Evolutionary conservation across 2,329 filamentous ascomycete genomes (phyloP).

Genomic region (Nothophaeocryptopus gaeumannii): DNA sequence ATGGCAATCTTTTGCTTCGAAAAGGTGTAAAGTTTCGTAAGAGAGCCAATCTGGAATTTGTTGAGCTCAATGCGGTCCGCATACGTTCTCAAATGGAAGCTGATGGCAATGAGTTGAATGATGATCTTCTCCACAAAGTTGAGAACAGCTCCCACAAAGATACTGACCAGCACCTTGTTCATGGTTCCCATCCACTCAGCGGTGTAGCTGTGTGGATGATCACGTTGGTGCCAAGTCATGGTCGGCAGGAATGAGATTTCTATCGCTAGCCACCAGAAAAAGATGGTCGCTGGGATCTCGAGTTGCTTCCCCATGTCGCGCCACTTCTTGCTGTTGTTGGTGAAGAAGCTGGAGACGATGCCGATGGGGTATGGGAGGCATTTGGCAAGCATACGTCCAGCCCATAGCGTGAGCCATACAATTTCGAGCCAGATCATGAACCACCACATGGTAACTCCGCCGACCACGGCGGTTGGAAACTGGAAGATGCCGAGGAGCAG

Average conservation of each 20-base stretch:
- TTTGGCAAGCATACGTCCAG: conserved; percentile 63
- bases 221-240: conserved; percentile 63
- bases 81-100: conserved; percentile 88
- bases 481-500: conserved; percentile 62
- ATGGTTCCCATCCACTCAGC: conserved; percentile 71
- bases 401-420: conserved; percentile 88
- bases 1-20: conserved; percentile 63
- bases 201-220: conserved; percentile 50
- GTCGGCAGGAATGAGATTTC: conserved; percentile 83
- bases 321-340: conserved; percentile 91
- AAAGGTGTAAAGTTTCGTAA: conserved; percentile 63
- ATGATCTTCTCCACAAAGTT: conserved; percentile 91
- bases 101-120: conserved; percentile 91
- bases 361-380: conserved; percentile 61
- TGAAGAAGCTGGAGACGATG: conserved; percentile 68
- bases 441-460: conserved; percentile 78
- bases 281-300: conserved; percentile 79
- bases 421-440: conserved; percentile 95
- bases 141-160: conserved; percentile 76
- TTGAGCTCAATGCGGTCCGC: conserved; percentile 87
- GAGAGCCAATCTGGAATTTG: conserved; percentile 76
- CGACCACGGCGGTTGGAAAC: conserved; percentile 57
- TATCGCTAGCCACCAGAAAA: conserved; percentile 88
- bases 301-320: conserved; percentile 80
- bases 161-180: conserved; percentile 79